Conservation (phyloP, 352 stramenopile species). For the Phytophthora vignae region DNA sequence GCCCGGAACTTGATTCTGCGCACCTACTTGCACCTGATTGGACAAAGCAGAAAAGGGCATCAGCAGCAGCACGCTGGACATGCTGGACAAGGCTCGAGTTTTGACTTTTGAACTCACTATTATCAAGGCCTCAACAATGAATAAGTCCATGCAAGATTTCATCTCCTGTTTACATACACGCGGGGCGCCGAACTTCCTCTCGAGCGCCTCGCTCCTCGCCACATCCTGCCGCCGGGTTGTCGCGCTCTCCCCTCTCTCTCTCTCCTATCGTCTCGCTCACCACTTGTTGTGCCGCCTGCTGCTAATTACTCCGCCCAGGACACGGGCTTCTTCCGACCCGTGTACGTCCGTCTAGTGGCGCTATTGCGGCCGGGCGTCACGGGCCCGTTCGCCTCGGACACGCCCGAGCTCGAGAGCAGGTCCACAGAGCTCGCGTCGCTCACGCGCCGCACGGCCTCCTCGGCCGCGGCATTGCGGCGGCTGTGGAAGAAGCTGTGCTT, state of each 20-base stretch:
- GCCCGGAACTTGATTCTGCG: slow-evolving; percentile 17
- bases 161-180: slow-evolving; percentile 33
- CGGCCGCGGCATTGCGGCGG: slow-evolving; percentile 43
- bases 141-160: slow-evolving; percentile 24
- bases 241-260: slow-evolving; percentile 7
- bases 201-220: slow-evolving; percentile 21
- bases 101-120: too few species aligned
- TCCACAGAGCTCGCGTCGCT: slow-evolving; percentile 41
- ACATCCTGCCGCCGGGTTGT: slow-evolving; percentile 24
- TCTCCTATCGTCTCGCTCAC: not conserved
- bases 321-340: slow-evolving; percentile 79
- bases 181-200: slow-evolving; percentile 20
- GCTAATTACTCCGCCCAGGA: slow-evolving; percentile 71
- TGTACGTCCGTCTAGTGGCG: slow-evolving; percentile 67
- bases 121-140: too few species aligned
- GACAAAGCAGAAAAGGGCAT: not conserved
- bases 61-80: too few species aligned
- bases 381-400: slow-evolving; percentile 38
- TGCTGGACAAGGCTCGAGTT: not conserved
- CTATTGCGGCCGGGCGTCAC: slow-evolving; percentile 22
- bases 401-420: slow-evolving; percentile 41
- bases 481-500: slow-evolving; percentile 58
- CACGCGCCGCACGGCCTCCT: slow-evolving; percentile 45
- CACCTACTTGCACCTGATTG: not conserved
- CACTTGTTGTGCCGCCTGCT: not conserved